These are phyloP conservation scores for Cordyceps cicadae DNA, from an alignment of 2,329 filamentous ascomycete species.

Conservation along the genomic window DNA sequence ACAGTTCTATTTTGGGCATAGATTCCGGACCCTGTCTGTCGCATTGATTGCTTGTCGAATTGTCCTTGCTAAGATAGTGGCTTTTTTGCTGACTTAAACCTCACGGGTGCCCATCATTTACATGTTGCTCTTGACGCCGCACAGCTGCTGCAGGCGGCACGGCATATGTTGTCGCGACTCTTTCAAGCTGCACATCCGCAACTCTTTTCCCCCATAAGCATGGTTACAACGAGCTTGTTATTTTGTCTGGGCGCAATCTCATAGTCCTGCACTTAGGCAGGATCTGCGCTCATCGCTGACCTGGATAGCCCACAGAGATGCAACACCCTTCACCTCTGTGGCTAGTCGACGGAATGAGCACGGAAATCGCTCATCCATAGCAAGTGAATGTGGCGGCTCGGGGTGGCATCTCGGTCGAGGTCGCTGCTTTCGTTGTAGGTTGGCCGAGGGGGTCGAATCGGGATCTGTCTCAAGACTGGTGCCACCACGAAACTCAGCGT, in stretches of 20 bases:
- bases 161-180: not conserved
- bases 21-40: not conserved
- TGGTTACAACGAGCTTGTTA: not conserved
- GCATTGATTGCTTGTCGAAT: slow-evolving; percentile 4
- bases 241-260: slow-evolving; percentile 1
- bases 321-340: not conserved
- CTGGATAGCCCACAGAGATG: not conserved
- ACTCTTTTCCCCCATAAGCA: not conserved
- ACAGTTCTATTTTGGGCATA: not conserved
- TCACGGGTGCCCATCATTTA: not conserved
- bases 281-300: not conserved
- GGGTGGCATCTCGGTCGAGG: not conserved
- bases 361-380: not conserved
- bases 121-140: not conserved
- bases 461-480: not conserved
- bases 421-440: not conserved
- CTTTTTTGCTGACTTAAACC: not conserved
- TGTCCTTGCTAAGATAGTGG: not conserved
- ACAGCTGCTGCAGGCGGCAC: not conserved
- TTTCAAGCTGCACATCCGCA: not conserved
- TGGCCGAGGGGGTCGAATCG: not conserved
- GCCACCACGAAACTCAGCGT: slow-evolving; percentile 1
- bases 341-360: not conserved
- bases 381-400: not conserved
- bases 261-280: not conserved